Percentiles rank a stretch among this genome's conserved stretches.
Evolutionary conservation across 768 basidiomycete genomes (phyloP).

Genomic region (Rhizopogon rudus): DNA sequence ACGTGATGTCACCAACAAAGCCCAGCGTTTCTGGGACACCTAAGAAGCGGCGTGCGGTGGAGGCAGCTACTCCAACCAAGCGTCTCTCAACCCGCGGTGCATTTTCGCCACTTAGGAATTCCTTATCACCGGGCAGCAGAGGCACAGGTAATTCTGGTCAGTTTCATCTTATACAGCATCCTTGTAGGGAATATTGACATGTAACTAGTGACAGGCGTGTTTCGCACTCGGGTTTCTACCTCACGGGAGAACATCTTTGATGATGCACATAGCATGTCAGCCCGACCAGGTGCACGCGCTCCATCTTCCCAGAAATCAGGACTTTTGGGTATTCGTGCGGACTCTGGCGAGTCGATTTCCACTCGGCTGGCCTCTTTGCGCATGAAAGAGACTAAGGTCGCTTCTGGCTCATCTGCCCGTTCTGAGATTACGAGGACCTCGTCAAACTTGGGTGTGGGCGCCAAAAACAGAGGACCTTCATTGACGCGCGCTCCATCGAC

Average conservation of each 20-base stretch:
- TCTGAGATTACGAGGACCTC: background rate
- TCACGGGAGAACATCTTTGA: background rate
- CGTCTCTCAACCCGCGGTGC: background rate
- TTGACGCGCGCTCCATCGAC: background rate
- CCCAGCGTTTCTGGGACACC: background rate
- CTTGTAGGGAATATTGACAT: background rate
- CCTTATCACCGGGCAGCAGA: background rate
- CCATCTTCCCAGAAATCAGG: background rate
- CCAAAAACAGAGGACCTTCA: background rate
- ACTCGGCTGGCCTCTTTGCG: background rate
- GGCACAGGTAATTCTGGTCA: background rate
- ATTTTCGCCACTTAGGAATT: slow-evolving; percentile 4
- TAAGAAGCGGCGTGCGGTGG: background rate
- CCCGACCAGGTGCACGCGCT: background rate
- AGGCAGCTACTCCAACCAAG: background rate
- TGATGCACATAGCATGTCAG: background rate
- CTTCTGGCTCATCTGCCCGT: background rate
- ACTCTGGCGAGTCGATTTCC: background rate
- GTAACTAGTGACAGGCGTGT: background rate
- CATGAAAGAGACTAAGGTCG: background rate
- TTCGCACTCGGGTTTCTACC: background rate
- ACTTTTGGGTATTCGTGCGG: background rate
- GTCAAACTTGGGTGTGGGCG: background rate
- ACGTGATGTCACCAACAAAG: slow-evolving; percentile 13
- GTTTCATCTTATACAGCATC: background rate